phyloP scores from a whole-genome alignment of 305 asterid genomes.

The Lippia alba region DNA sequence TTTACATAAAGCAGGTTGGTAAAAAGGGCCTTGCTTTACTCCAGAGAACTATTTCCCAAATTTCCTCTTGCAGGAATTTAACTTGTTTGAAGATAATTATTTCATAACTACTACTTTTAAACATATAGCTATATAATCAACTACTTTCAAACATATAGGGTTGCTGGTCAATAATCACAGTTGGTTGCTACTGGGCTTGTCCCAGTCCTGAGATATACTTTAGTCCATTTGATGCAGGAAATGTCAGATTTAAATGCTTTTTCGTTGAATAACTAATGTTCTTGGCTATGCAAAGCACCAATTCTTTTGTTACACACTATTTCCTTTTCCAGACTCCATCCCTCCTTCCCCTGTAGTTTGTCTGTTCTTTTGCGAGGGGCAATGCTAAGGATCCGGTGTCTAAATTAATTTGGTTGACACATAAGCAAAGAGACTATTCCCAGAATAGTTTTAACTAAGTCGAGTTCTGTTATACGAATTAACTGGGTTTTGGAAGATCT shows the following conservation, averaged over 20 bases:
- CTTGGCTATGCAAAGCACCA: conserved; percentile 14
- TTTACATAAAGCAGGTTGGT: conserved; percentile 87
- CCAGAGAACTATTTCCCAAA: conserved; percentile 4
- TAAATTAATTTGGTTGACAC: conserved; percentile 18
- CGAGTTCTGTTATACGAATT: not conserved
- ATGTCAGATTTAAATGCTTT: not conserved
- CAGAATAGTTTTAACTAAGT: conserved; percentile 9
- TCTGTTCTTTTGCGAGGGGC: conserved; percentile 15
- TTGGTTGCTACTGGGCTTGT: conserved; percentile 18
- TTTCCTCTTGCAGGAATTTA: conserved; percentile 23
- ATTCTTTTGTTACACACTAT: not conserved
- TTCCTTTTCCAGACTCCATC: not conserved
- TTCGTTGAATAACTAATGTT: conserved; percentile 15
- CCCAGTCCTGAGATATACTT: conserved; percentile 21
- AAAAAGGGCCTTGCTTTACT: conserved; percentile 25
- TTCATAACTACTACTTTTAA: conserved; percentile 4
- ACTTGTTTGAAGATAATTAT: conserved; percentile 30
- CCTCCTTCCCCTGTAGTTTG: not conserved
- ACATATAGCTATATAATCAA: conserved; percentile 22
- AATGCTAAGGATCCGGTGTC: conserved; percentile 9
- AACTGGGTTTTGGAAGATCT: not conserved
- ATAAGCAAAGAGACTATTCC: conserved; percentile 17
- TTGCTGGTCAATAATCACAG: conserved; percentile 30
- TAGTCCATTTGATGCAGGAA: conserved; percentile 5
- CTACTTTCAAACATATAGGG: conserved; percentile 11